These are phyloP conservation scores for Sugiyamaella smithiae DNA, from an alignment of 805 yeast genomes.

Conservation along the genomic window DNA sequence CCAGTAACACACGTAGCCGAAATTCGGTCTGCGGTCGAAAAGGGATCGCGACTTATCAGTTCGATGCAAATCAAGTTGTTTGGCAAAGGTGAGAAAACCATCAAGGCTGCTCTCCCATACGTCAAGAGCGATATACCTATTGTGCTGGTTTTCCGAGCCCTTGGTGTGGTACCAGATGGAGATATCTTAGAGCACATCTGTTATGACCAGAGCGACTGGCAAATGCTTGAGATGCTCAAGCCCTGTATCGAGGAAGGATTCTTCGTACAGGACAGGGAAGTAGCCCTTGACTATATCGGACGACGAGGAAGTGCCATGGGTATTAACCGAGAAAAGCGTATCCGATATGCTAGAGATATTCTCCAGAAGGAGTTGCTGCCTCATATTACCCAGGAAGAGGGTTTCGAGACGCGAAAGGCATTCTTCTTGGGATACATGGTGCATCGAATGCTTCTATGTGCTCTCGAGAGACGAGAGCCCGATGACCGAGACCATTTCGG, in stretches of 20 bases:
- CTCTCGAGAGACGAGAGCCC: constrained; percentile 94
- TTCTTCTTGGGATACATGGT: constrained; percentile 98
- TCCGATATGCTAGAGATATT: constrained; percentile 95
- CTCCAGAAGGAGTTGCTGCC: constrained; percentile 95
- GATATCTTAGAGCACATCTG: constrained; percentile 97
- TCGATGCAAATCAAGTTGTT: constrained; percentile 91
- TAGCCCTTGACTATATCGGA: constrained; percentile 96
- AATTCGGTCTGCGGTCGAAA: constrained; percentile 93
- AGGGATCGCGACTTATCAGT: constrained; percentile 92
- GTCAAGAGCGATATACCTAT: constrained; percentile 96
- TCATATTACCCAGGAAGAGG: constrained; percentile 95
- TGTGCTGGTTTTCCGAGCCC: constrained; percentile 93
- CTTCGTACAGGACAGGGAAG: constrained; percentile 96
- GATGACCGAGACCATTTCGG: constrained; percentile 99
- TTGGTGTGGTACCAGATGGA: constrained; percentile 98
- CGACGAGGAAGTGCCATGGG: constrained; percentile 98
- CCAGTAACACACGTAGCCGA: constrained; percentile 96
- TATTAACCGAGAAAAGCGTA: constrained; percentile 95
- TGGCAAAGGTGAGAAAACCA: constrained; percentile 80
- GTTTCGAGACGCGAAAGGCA: constrained; percentile 95
- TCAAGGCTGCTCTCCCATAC: constrained; percentile 94
- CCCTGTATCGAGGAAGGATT: constrained; percentile 99
- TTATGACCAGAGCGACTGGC: constrained; percentile 98
- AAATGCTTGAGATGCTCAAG: constrained; percentile 97
- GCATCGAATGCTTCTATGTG: constrained; percentile 89